A percentile compares a stretch with the other conserved stretches of the same genome.
Conservation (phyloP, 2,329 filamentous ascomycete species). For the Blastomyces parvus region DNA sequence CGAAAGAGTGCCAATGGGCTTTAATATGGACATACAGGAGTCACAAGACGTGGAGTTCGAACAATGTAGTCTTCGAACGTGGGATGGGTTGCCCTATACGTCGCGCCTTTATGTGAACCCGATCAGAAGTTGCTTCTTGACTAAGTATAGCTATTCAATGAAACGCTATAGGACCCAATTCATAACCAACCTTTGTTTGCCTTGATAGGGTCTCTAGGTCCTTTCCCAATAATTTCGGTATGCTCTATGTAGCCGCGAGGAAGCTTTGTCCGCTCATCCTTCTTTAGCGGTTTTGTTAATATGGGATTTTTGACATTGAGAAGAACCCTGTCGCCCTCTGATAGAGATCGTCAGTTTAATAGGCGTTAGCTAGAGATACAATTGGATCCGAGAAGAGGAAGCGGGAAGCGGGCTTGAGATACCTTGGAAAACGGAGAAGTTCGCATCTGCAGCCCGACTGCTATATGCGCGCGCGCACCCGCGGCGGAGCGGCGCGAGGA, state of each 20-base stretch:
- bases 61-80: slow-evolving; percentile 65
- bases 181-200: slow-evolving; percentile 40
- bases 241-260: slow-evolving; percentile 33
- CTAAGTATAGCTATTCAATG: not conserved
- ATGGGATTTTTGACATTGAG: slow-evolving; percentile 30
- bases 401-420: slow-evolving; percentile 1
- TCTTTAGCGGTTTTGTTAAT: slow-evolving; percentile 36
- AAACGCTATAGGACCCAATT: not conserved
- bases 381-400: not conserved
- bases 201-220: slow-evolving; percentile 49
- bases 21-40: slow-evolving; percentile 47
- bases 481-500: slow-evolving; percentile 11
- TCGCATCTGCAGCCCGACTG: slow-evolving; percentile 26
- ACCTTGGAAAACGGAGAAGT: slow-evolving; percentile 34
- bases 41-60: slow-evolving; percentile 59
- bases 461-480: slow-evolving; percentile 8
- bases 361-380: not conserved
- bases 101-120: slow-evolving; percentile 26
- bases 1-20: not conserved
- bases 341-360: not conserved
- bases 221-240: slow-evolving; percentile 55
- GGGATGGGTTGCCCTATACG: slow-evolving; percentile 53
- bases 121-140: not conserved
- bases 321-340: slow-evolving; percentile 38
- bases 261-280: slow-evolving; percentile 28